phyloP scores from a whole-genome alignment of 331 rosid species.

The Quercus lobata region DNA sequence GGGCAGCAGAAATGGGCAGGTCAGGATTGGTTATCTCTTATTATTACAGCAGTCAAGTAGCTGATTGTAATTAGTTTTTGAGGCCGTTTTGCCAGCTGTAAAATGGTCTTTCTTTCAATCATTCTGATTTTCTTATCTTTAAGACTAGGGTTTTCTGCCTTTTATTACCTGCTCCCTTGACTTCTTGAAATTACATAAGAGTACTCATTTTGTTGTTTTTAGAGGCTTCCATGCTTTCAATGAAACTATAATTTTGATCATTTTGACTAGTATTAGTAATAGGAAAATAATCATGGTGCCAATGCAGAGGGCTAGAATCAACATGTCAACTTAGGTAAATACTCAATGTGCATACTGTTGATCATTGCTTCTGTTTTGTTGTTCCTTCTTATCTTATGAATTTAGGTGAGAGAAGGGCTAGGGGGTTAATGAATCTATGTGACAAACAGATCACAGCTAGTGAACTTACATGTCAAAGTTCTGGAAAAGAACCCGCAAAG shows the following conservation, averaged over 20 bases:
- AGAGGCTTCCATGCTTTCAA: not conserved
- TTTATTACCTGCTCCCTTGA: not conserved
- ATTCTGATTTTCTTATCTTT: not conserved
- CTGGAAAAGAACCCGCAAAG: slow-evolving; percentile 79
- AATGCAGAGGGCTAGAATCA: not conserved
- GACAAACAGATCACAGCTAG: not conserved
- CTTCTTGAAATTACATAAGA: not conserved
- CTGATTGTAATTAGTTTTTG: not conserved
- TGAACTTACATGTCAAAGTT: slow-evolving; percentile 87
- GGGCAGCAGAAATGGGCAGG: not conserved
- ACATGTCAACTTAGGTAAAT: not conserved
- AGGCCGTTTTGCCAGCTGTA: not conserved
- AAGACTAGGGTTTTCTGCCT: not conserved
- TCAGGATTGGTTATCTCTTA: not conserved
- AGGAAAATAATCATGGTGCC: not conserved
- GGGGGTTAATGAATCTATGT: not conserved
- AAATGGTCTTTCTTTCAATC: not conserved
- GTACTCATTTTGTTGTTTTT: not conserved
- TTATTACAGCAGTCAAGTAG: not conserved
- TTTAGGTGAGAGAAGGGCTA: not conserved
- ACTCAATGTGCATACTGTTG: not conserved
- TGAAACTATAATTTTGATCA: not conserved
- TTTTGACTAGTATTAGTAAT: not conserved
- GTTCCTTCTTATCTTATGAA: not conserved
- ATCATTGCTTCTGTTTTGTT: not conserved